Conservation (phyloP, 2,329 filamentous ascomycete species). For the Aspergillaceae sp. region DNA sequence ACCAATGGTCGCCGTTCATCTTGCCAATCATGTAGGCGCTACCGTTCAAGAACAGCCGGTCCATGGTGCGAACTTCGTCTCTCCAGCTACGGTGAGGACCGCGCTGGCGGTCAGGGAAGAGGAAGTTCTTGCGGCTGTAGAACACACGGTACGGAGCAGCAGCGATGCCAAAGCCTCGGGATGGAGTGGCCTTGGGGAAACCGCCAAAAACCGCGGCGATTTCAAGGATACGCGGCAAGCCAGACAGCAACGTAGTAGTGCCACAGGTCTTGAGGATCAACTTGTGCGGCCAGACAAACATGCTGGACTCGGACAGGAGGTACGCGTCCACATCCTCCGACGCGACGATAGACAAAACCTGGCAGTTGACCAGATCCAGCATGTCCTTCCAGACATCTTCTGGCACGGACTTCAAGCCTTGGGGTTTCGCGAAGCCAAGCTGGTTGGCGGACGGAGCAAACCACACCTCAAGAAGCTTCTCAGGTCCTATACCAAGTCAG, state of each 20-base stretch:
- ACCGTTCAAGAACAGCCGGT: slow-evolving; percentile 81
- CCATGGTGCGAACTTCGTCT: slow-evolving; percentile 85
- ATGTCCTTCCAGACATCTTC: slow-evolving; percentile 87
- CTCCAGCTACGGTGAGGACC: slow-evolving; percentile 97
- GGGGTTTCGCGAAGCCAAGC: slow-evolving; percentile 57
- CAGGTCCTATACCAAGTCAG: slow-evolving; percentile 54
- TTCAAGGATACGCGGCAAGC: slow-evolving; percentile 81
- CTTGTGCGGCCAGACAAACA: slow-evolving; percentile 99
- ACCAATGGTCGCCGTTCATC: slow-evolving; percentile 99
- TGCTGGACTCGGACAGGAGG: slow-evolving; percentile 95
- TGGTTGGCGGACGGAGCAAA: slow-evolving; percentile 72
- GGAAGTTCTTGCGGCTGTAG: slow-evolving; percentile 97
- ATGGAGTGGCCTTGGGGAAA: slow-evolving; percentile 72
- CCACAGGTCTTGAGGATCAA: slow-evolving; percentile 97
- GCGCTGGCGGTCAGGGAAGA: slow-evolving; percentile 88
- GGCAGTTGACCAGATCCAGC: slow-evolving; percentile 97
- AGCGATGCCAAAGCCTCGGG: slow-evolving; percentile 58
- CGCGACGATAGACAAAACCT: slow-evolving; percentile 87
- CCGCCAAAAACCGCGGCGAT: slow-evolving; percentile 81
- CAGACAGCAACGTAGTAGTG: slow-evolving; percentile 85
- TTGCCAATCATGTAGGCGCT: slow-evolving; percentile 99
- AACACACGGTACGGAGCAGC: slow-evolving; percentile 93
- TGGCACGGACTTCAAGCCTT: slow-evolving; percentile 78
- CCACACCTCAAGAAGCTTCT: slow-evolving; percentile 98
- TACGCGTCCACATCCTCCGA: slow-evolving; percentile 95